Percentiles rank a stretch among this genome's conserved stretches.
Conservation (phyloP, 2,329 filamentous ascomycete genomes). For the Venturia oleaginea region DNA sequence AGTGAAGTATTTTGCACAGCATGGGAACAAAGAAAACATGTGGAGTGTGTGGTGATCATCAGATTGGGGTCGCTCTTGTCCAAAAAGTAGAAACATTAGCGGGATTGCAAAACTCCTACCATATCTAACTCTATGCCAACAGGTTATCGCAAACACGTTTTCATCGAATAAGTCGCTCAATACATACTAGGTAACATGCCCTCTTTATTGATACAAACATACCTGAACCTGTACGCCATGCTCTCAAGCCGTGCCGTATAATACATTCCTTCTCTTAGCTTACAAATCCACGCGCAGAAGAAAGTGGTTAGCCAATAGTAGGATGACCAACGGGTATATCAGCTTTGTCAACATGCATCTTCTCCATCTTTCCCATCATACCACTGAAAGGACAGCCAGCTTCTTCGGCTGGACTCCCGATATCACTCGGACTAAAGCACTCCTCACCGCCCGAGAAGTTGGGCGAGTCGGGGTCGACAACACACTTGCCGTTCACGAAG, state of each 20-base stretch:
- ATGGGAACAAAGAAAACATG: too few species aligned
- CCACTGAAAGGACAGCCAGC: constrained; percentile 2
- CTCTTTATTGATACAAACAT: not conserved
- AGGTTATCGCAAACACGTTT: too few species aligned
- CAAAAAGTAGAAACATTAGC: too few species aligned
- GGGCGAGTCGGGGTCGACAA: constrained; percentile 16
- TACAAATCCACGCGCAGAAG: not conserved
- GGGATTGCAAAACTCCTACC: too few species aligned
- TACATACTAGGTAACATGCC: not conserved
- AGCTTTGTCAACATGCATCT: not conserved
- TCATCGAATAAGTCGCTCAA: too few species aligned
- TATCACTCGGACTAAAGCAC: not conserved
- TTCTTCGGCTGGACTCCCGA: constrained; percentile 2
- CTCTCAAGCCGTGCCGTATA: not conserved
- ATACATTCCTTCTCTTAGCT: not conserved
- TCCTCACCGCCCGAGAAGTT: not conserved
- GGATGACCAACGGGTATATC: not conserved
- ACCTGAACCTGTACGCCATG: not conserved
- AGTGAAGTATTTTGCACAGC: too few species aligned
- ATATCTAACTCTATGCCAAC: too few species aligned
- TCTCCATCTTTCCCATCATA: not conserved
- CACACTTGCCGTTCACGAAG: constrained; percentile 28
- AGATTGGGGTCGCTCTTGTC: too few species aligned
- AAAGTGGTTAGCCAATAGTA: not conserved
- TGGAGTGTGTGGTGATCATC: too few species aligned